phyloP scores from a whole-genome alignment of 1,139 yeast genomes.

The Saccharomyces hybrid region DNA sequence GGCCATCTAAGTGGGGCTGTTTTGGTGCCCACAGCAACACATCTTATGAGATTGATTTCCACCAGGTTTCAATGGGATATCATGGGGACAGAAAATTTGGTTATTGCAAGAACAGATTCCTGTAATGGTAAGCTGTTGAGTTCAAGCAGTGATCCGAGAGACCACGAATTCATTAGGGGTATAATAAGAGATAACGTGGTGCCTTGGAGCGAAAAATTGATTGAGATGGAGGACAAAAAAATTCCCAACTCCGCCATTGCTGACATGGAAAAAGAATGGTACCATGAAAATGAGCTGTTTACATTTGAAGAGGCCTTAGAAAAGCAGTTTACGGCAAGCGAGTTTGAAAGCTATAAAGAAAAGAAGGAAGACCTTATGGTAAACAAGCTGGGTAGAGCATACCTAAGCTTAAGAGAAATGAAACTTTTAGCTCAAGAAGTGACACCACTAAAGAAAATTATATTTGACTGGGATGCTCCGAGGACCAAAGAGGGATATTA shows the following conservation, averaged over 20 bases:
- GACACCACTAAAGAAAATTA: constrained; percentile 32
- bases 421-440: constrained; percentile 29
- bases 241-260: constrained; percentile 33
- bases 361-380: constrained; percentile 7
- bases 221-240: constrained; percentile 36
- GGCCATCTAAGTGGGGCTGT: constrained; percentile 61
- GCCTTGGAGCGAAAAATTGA: constrained; percentile 43
- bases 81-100: constrained; percentile 50
- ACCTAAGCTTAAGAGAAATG: constrained; percentile 22
- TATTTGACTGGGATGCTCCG: constrained; percentile 53
- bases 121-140: constrained; percentile 50
- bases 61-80: constrained; percentile 60
- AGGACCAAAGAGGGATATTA: constrained; percentile 52
- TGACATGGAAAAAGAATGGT: constrained; percentile 41
- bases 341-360: constrained; percentile 11
- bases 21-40: constrained; percentile 53
- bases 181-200: constrained; percentile 33
- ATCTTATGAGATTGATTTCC: constrained; percentile 48
- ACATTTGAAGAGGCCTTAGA: constrained; percentile 47
- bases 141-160: constrained; percentile 48
- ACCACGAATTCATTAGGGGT: constrained; percentile 49
- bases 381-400: constrained; percentile 8
- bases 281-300: constrained; percentile 35
- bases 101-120: constrained; percentile 57
- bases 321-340: constrained; percentile 15